Conservation (phyloP, 2,329 filamentous ascomycete genomes). For the Penicillium sp. region DNA sequence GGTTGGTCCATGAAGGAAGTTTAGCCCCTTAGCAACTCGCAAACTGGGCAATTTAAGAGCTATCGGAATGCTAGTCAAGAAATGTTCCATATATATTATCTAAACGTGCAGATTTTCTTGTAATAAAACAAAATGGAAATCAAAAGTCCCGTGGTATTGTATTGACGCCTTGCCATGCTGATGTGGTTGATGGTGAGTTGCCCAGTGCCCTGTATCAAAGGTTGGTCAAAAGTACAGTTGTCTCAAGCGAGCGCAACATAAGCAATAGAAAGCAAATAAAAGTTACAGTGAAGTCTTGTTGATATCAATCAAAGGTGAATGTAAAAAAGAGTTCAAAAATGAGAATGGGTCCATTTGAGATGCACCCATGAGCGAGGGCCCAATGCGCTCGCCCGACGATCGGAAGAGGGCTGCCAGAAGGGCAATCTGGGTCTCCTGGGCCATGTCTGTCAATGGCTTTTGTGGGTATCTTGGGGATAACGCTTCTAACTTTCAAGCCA, state of each 20-base stretch:
- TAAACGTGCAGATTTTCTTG: neutral
- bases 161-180: slow-evolving; percentile 36
- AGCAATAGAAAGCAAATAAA: slow-evolving; percentile 1
- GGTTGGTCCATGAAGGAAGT: neutral
- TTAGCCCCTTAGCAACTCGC: neutral
- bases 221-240: slow-evolving; percentile 6
- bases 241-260: slow-evolving; percentile 4
- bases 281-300: slow-evolving; percentile 1
- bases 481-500: slow-evolving; percentile 19
- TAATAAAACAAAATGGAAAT: slow-evolving; percentile 18
- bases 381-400: too few relatives aligned
- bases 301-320: slow-evolving; percentile 5
- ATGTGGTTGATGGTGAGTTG: slow-evolving; percentile 18
- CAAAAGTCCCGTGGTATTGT: slow-evolving; percentile 26
- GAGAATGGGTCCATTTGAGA: slow-evolving; percentile 9
- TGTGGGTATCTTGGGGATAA: slow-evolving; percentile 32
- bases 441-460: slow-evolving; percentile 17
- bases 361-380: slow-evolving; percentile 11
- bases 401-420: too few relatives aligned
- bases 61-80: neutral
- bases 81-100: neutral
- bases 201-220: slow-evolving; percentile 10
- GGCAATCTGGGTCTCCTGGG: neutral
- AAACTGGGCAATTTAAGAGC: neutral
- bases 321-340: neutral